phyloP scores from a whole-genome alignment of 768 basidiomycete genomes.

The Phylloporus scabripes region DNA sequence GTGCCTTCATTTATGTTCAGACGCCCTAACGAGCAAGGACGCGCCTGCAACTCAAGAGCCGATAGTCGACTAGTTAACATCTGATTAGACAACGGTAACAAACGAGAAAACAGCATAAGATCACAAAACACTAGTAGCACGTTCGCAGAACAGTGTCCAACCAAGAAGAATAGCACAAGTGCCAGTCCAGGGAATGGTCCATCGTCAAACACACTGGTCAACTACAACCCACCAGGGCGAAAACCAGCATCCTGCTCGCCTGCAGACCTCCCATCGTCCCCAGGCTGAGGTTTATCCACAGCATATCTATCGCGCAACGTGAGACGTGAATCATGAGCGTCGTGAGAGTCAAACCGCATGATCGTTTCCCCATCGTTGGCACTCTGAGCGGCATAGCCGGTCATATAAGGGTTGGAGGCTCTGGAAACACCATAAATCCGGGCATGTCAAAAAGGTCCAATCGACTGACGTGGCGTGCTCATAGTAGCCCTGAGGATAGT shows the following conservation, averaged over 20 bases:
- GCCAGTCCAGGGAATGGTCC: constrained; percentile 2
- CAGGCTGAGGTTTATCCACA: neutral
- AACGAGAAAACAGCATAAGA: neutral
- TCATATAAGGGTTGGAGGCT: constrained; percentile 1
- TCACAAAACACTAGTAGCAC: neutral
- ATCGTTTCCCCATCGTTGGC: neutral
- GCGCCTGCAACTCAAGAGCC: neutral
- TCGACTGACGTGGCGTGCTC: constrained; percentile 12
- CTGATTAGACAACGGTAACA: neutral
- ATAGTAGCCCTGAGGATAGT: constrained; percentile 8
- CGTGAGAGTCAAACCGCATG: constrained; percentile 14
- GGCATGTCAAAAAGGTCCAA: neutral
- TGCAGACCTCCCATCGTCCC: neutral
- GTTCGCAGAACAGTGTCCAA: constrained; percentile 2
- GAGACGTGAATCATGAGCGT: constrained; percentile 5
- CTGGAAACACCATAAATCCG: constrained; percentile 5
- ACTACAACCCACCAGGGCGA: constrained; percentile 9
- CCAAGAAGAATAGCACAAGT: neutral
- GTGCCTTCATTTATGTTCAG: constrained; percentile 20
- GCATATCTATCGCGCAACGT: constrained; percentile 13
- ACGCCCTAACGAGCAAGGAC: too few relatives aligned
- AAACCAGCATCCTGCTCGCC: constrained; percentile 4
- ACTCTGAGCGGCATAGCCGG: neutral
- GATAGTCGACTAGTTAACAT: neutral
- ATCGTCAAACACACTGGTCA: neutral